Evolutionary conservation across 2,329 filamentous ascomycete genomes (phyloP).

Genomic region (Stachybotrys chartarum): DNA sequence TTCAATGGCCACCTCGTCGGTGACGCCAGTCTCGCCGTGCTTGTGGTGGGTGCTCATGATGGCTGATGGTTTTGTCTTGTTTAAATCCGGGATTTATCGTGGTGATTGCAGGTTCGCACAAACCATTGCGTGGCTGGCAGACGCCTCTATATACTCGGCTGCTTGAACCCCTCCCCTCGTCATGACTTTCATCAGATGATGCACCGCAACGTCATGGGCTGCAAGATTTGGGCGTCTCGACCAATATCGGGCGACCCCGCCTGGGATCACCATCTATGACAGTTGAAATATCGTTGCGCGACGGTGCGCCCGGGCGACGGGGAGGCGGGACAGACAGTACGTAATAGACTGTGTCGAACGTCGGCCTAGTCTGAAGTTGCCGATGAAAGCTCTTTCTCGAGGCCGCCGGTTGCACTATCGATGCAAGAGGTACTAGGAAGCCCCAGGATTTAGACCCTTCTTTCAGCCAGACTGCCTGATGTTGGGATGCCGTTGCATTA

Average conservation of each 20-base stretch:
- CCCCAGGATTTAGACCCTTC: no score
- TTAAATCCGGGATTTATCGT: background rate
- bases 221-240: background rate
- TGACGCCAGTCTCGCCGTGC: slow-evolving; percentile 8
- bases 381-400: no score
- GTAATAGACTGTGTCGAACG: background rate
- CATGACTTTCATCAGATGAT: background rate
- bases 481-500: no score
- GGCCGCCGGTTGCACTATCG: no score
- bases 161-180: background rate
- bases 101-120: background rate
- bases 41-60: background rate
- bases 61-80: background rate
- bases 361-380: no score
- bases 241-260: background rate
- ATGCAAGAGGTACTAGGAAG: no score
- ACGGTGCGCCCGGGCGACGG: background rate
- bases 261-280: background rate
- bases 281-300: background rate
- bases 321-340: background rate
- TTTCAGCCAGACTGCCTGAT: no score
- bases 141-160: background rate
- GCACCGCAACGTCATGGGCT: background rate
- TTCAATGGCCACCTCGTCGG: slow-evolving; percentile 22
- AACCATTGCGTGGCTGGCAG: background rate